A percentile compares a stretch with the other conserved stretches of the same genome.
phyloP scores from a whole-genome alignment of 768 basidiomycete species.

The Sarcodon sp. region DNA sequence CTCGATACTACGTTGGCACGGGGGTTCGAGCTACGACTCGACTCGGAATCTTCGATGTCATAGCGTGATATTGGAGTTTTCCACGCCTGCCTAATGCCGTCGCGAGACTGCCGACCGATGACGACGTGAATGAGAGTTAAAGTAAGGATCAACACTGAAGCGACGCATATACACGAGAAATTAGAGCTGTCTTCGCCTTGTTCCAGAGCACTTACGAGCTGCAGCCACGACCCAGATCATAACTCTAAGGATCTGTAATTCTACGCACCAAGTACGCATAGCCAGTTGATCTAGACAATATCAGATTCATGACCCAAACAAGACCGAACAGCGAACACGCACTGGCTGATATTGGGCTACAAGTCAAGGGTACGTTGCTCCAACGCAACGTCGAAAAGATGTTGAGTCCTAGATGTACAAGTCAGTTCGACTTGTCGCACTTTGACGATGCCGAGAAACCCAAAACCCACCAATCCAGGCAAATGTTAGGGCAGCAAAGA shows the following conservation, averaged over 20 bases:
- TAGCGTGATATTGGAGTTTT: slow-evolving; percentile 37
- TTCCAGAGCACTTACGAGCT: slow-evolving; percentile 24
- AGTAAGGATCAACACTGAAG: slow-evolving; percentile 28
- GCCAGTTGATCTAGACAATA: slow-evolving; percentile 28
- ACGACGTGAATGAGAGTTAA: slow-evolving; percentile 30
- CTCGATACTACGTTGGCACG: too few relatives aligned
- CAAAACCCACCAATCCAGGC: slow-evolving; percentile 37
- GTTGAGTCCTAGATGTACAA: slow-evolving; percentile 30
- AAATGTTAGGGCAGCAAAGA: slow-evolving; percentile 30
- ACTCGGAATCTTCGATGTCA: slow-evolving; percentile 3
- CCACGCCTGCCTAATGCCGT: slow-evolving; percentile 41
- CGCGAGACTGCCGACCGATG: slow-evolving; percentile 22
- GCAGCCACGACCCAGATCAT: slow-evolving; percentile 50
- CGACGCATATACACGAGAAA: neutral
- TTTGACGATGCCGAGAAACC: neutral
- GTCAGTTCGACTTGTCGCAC: neutral
- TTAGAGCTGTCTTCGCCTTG: neutral
- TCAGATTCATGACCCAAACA: slow-evolving; percentile 5
- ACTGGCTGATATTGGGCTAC: neutral
- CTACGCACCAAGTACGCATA: slow-evolving; percentile 30
- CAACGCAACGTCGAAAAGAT: slow-evolving; percentile 50
- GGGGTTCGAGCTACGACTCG: too few relatives aligned
- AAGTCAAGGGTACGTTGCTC: slow-evolving; percentile 10
- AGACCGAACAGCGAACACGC: neutral
- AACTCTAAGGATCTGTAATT: slow-evolving; percentile 39